Conservation (phyloP, 176 grass and related monocot species). For the Hordeum marinum region DNA sequence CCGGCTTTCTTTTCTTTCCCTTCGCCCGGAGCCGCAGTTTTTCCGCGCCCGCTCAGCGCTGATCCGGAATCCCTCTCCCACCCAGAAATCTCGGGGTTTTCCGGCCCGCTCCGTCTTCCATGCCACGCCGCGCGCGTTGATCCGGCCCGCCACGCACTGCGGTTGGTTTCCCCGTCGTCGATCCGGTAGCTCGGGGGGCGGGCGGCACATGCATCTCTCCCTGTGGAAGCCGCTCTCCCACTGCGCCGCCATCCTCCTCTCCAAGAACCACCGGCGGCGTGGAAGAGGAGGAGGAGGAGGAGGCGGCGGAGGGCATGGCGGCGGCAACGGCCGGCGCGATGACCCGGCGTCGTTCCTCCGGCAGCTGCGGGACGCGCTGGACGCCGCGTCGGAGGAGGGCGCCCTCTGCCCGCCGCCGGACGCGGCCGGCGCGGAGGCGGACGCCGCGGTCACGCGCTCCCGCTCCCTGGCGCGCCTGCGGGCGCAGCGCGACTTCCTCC, state of each 20-base stretch:
- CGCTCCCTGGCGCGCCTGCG: slow-evolving; percentile 89
- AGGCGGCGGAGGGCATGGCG: not conserved
- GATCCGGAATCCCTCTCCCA: slow-evolving; percentile 27
- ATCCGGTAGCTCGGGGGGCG: not conserved
- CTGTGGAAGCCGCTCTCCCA: slow-evolving; percentile 89
- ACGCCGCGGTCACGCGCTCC: slow-evolving; percentile 60
- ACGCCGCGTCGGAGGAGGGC: slow-evolving; percentile 77
- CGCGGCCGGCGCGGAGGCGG: slow-evolving; percentile 32
- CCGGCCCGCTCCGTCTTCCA: not conserved
- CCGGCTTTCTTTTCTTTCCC: slow-evolving; percentile 4
- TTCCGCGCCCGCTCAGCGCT: not conserved
- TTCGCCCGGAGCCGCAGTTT: slow-evolving; percentile 11
- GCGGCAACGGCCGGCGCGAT: slow-evolving; percentile 18
- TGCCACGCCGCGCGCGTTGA: slow-evolving; percentile 8
- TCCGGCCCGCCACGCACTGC: slow-evolving; percentile 1
- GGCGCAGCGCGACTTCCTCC: slow-evolving; percentile 86
- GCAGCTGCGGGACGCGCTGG: slow-evolving; percentile 71
- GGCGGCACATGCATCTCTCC: slow-evolving; percentile 67
- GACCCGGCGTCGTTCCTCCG: slow-evolving; percentile 53
- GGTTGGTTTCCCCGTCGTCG: slow-evolving; percentile 22
- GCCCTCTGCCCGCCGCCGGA: slow-evolving; percentile 65
- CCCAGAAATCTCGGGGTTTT: slow-evolving; percentile 19
- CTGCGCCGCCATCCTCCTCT: slow-evolving; percentile 72
- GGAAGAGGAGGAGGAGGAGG: not conserved
- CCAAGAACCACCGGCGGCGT: slow-evolving; percentile 60